Base-by-base conservation (phyloP, 1,284 basidiomycete species). In the Volvariella volvacea region DNA sequence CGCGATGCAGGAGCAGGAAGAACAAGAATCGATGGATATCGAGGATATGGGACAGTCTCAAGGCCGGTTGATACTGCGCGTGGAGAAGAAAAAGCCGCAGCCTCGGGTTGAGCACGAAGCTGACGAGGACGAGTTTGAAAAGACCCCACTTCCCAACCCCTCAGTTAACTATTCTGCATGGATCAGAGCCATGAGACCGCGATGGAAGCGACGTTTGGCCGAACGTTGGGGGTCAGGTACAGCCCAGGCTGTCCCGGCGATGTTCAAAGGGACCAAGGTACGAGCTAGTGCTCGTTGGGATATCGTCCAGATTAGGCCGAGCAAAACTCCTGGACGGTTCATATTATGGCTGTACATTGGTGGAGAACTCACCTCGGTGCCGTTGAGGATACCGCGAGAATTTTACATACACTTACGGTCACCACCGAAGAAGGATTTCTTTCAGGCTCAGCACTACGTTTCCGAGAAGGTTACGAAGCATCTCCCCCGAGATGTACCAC, bases 381-480 rank as follows among this genome's bases (percentile, higher is more conserved):
- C 88, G 7, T 70, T 99, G 15, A 83, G 89, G 2, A 85, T 99
- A 33, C 88, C 91, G 0, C 80, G 94, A 41, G 82, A 93, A 57
- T 95, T 98, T 61, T 99, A 96, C 61, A 73, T 99, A 49, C 93
- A 96, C 60, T 74, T 96, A 51, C 87, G 94, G 59, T 73, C 60
- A 42, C 56, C 72, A 1, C 81, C 85, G 0, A 71, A 71, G 34
- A 71, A 71, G 34, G 65, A 71, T 3, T 68, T 84, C 4, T 95
- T 96, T 65, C 76, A 71, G 30, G 67, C 74, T 1, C 76, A 82
- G 20, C 70, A 77, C 49, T 97, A 96, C 61, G 61, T 75, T 9
- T 77, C 74, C 48, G 85, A 90, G 51, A 80, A 84, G 47, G 84
- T 95, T 3, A 75, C 79, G 1, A 75, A 87, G 25, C 87, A 81